phyloP scores from a whole-genome alignment of 495 filamentous ascomycete genomes.

The Hypoxylon perforatum region DNA sequence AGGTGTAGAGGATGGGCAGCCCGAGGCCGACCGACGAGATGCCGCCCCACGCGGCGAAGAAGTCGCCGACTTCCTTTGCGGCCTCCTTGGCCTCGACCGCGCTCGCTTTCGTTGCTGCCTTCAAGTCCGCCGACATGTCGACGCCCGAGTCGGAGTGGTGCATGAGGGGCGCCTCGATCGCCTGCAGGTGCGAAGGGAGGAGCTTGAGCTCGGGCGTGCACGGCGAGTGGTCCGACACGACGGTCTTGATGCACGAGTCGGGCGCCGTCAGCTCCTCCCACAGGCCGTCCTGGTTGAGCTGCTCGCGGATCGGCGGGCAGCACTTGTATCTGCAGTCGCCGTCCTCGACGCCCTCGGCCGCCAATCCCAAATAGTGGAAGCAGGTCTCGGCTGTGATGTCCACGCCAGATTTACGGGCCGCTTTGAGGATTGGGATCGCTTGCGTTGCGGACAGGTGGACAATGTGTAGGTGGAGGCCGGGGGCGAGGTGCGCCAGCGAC shows the following conservation, averaged over 20 bases:
- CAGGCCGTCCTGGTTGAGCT: constrained; percentile 85
- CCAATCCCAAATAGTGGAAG: constrained; percentile 96
- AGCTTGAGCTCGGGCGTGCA: constrained; percentile 96
- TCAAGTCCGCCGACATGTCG: constrained; percentile 52
- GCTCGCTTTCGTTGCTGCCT: constrained; percentile 1
- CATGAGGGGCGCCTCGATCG: constrained; percentile 48
- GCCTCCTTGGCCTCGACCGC: background rate
- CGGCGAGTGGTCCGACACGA: constrained; percentile 97
- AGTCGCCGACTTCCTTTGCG: constrained; percentile 70
- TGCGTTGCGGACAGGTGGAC: constrained; percentile 94
- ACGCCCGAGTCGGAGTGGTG: constrained; percentile 59
- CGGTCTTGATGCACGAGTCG: constrained; percentile 86
- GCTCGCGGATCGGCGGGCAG: constrained; percentile 91
- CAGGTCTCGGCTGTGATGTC: constrained; percentile 98
- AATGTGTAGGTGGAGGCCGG: constrained; percentile 88
- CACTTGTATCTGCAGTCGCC: constrained; percentile 98
- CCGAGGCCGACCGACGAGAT: constrained; percentile 95
- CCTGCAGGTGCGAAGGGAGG: constrained; percentile 72
- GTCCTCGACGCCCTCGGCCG: constrained; percentile 84
- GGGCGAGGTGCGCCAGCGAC: constrained; percentile 81
- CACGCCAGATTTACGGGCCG: constrained; percentile 80
- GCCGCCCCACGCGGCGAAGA: constrained; percentile 96
- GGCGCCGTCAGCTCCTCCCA: constrained; percentile 82
- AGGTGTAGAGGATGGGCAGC: constrained; percentile 89
- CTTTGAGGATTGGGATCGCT: constrained; percentile 86